Evolutionary conservation across 2,329 filamentous ascomycete genomes (phyloP).

Genomic region (Cladosporium cucumerinum): DNA sequence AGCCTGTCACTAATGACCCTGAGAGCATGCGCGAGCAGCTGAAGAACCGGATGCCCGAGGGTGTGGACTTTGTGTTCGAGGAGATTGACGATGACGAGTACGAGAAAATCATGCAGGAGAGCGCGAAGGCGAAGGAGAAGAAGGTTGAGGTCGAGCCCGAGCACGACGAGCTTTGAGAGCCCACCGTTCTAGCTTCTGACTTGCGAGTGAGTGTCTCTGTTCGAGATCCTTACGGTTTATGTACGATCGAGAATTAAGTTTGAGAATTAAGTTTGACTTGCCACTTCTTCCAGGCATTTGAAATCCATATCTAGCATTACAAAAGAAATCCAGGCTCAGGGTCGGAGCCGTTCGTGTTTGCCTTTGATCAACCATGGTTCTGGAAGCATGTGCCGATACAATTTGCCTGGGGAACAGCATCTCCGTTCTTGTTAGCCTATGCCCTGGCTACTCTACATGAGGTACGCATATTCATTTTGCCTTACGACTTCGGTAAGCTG

Average conservation of each 20-base stretch:
- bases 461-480: neutral
- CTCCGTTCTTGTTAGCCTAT: neutral
- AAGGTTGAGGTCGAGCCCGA: neutral
- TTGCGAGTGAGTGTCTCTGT: neutral
- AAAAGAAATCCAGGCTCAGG: neutral
- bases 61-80: constrained; percentile 34
- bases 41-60: constrained; percentile 31
- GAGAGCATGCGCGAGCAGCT: constrained; percentile 23
- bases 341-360: too few relatives aligned
- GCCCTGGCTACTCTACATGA: neutral
- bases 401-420: neutral
- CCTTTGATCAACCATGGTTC: neutral
- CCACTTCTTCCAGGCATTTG: neutral
- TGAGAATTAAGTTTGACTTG: neutral
- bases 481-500: neutral
- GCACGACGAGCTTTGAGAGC: constrained; percentile 16
- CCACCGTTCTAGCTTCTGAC: neutral
- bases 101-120: constrained; percentile 31
- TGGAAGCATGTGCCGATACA: neutral
- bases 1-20: constrained; percentile 19
- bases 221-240: neutral
- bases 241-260: neutral
- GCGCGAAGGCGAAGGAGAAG: constrained; percentile 15
- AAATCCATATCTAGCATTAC: neutral
- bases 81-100: constrained; percentile 35